phyloP scores from a whole-genome alignment of 2,329 filamentous ascomycete species.

The Lachnellula subtilissima region DNA sequence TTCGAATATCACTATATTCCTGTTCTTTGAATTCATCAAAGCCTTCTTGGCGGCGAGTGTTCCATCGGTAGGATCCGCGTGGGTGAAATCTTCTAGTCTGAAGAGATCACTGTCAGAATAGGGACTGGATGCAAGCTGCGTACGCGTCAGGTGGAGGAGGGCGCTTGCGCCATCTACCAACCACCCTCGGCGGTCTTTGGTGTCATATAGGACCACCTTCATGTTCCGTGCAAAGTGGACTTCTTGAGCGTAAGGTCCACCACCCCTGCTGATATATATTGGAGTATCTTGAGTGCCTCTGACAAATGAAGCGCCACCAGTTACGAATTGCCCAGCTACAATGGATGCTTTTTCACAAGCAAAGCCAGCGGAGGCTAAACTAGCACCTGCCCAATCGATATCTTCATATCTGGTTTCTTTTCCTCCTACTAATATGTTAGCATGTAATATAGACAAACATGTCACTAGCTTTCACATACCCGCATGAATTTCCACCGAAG shows the following conservation, averaged over 20 bases:
- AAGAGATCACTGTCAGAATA: background rate
- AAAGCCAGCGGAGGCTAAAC: background rate
- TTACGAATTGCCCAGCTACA: background rate
- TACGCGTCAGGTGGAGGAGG: slow-evolving; percentile 8
- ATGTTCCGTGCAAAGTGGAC: background rate
- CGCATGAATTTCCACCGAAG: background rate
- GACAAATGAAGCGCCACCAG: background rate
- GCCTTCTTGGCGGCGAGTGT: background rate
- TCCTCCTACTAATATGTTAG: background rate
- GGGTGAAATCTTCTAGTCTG: background rate
- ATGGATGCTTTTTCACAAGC: background rate
- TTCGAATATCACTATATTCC: background rate
- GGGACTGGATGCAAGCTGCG: background rate
- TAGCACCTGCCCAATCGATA: background rate
- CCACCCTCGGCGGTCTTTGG: slow-evolving; percentile 6
- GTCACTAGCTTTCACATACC: background rate
- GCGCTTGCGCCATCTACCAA: slow-evolving; percentile 10
- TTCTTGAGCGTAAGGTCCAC: background rate
- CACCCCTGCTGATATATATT: background rate
- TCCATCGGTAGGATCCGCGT: background rate
- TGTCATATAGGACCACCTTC: slow-evolving; percentile 9
- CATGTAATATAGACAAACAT: background rate
- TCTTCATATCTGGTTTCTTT: background rate
- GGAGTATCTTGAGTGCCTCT: slow-evolving; percentile 4
- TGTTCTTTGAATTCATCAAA: background rate